phyloP scores from a whole-genome alignment of 805 yeast species.

The Nakazawaea ernobii region DNA sequence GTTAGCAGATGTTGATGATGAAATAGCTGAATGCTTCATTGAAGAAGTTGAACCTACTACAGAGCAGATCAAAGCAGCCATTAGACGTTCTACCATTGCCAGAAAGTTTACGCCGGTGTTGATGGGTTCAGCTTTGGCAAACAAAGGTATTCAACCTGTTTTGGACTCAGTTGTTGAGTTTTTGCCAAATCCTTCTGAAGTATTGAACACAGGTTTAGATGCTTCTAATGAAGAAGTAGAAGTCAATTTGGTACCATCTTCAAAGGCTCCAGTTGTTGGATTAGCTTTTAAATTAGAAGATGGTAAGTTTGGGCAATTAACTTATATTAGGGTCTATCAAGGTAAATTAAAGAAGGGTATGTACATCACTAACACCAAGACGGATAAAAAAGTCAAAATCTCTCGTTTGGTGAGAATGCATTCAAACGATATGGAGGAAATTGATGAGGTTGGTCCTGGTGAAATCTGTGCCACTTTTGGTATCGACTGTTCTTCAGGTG shows the following conservation, averaged over 20 bases:
- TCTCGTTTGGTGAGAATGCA: constrained; percentile 97
- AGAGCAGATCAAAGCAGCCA: constrained; percentile 81
- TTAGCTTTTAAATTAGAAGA: constrained; percentile 98
- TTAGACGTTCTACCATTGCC: constrained; percentile 91
- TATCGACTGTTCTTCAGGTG: constrained; percentile 98
- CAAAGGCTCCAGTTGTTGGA: constrained; percentile 81
- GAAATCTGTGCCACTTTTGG: constrained; percentile 99
- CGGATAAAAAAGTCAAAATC: constrained; percentile 90
- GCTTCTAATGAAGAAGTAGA: constrained; percentile 54
- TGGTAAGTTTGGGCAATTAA: constrained; percentile 96
- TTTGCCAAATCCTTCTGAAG: constrained; percentile 92
- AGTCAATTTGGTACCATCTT: constrained; percentile 68
- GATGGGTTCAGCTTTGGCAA: constrained; percentile 98
- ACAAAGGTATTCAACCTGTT: constrained; percentile 92
- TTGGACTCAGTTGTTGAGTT: constrained; percentile 94
- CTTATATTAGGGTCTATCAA: constrained; percentile 95
- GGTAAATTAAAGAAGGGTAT: constrained; percentile 90
- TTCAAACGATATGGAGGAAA: constrained; percentile 98
- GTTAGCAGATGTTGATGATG: constrained; percentile 97
- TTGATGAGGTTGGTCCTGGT: constrained; percentile 92
- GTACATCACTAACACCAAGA: constrained; percentile 80
- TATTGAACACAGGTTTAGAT: constrained; percentile 86
- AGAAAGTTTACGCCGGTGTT: constrained; percentile 98
- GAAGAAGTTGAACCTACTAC: constrained; percentile 86
- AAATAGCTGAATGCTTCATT: constrained; percentile 86